Base-by-base conservation (phyloP, 352 stramenopile species). In the Phytophthora chlamydospora region DNA sequence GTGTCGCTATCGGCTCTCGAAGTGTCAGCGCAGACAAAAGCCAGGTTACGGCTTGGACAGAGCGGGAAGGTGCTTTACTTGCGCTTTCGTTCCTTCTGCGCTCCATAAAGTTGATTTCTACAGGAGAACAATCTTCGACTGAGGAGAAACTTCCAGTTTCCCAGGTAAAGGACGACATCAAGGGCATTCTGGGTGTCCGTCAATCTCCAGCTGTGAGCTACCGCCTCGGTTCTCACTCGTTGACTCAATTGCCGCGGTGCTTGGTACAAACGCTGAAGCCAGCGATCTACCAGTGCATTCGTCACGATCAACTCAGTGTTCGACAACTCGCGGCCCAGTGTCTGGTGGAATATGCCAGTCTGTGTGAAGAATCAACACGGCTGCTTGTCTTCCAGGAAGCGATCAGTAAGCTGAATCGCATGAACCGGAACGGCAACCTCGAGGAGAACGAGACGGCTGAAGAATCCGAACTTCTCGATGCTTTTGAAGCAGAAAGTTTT, bases 351-450 rank as follows among this genome's bases (percentile, higher is more conserved):
- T 87, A 79, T 29, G 58, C 78, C 11, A 56, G 48, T 3, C 60
- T 93, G 10, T 89, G 77, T 43, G 84, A 89, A 33, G 61, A 79
- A 40, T 62, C 75, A 24, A 87, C 70, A 35, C 69, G 72, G 2
- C 24, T 93, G 1, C 29, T 83, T 10, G 77, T 76, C 12, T 93
- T 90, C 36, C 83, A 93, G 39, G 83, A 90, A 55, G 72, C 87
- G 7, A 79, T 90, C 56, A 93, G 80, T 51, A 93, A 93, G 42
- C 56, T 93, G 3, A 90, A 93, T 57, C 75, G 78, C 1, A 79
- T 89, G 24, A 71, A 75, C n/a, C 47, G 44, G 7, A 68, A 55
- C 11, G 40, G 46, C 1, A 68, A 27, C 13, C n/a, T 11, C 0
- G 24, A 34, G n/a, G 40, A 56, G 32, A 62, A 12, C 27, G 33